A percentile compares a stretch with the other conserved stretches of the same genome.
phyloP scores from a whole-genome alignment of 768 basidiomycete species.

The Pleurotus tuber-regium region DNA sequence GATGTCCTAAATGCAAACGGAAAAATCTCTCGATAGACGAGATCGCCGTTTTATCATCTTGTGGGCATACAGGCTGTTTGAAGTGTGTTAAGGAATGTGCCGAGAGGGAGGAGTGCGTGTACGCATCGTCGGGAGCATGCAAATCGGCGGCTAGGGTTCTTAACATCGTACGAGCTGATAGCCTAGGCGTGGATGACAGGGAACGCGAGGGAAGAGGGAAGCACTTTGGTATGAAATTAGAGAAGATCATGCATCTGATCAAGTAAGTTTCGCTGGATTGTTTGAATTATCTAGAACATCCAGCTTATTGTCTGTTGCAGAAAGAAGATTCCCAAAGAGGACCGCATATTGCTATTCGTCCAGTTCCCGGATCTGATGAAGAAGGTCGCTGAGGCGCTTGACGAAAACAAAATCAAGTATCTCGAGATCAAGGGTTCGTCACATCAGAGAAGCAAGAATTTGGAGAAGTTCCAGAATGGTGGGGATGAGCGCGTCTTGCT shows the following conservation, averaged over 20 bases:
- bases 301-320: constrained; percentile 31
- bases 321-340: constrained; percentile 64
- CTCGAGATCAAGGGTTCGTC: constrained; percentile 82
- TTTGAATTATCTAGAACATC: constrained; percentile 4
- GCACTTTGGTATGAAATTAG: constrained; percentile 82
- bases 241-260: constrained; percentile 72
- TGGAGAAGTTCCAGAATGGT: constrained; percentile 84
- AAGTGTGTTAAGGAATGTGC: constrained; percentile 72
- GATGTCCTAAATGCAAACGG: constrained; percentile 62
- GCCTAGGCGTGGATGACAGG: constrained; percentile 77
- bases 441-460: constrained; percentile 71
- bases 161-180: constrained; percentile 80
- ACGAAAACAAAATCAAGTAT: constrained; percentile 66
- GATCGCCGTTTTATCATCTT: constrained; percentile 85
- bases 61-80: constrained; percentile 85
- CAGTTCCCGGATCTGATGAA: constrained; percentile 93
- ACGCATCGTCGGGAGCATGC: constrained; percentile 65
- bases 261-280: constrained; percentile 44
- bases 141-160: constrained; percentile 76
- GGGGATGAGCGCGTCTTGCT: constrained; percentile 78
- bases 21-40: constrained; percentile 59
- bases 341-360: constrained; percentile 91
- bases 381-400: constrained; percentile 84
- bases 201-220: constrained; percentile 68
- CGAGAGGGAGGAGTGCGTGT: constrained; percentile 78